phyloP scores from a whole-genome alignment of 495 filamentous ascomycete genomes.

The Jackrogersella multiformis region DNA sequence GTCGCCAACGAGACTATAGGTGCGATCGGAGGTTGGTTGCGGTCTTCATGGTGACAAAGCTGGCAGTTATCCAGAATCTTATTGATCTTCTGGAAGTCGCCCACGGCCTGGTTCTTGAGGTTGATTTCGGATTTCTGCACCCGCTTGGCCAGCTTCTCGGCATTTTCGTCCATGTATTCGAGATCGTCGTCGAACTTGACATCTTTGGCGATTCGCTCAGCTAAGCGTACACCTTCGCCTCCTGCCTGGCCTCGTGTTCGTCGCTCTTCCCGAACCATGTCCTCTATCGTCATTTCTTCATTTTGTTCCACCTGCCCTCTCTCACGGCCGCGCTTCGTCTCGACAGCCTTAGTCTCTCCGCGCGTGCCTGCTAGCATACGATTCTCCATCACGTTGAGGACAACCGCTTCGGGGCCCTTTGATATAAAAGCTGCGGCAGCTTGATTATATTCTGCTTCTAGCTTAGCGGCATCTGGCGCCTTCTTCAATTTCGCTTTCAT shows the following conservation, averaged over 20 bases:
- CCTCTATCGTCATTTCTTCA: conserved; percentile 93
- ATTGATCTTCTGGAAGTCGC: conserved; percentile 90
- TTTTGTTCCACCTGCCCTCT: conserved; percentile 85
- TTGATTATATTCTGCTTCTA: conserved; percentile 86
- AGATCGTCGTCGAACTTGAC: conserved; percentile 90
- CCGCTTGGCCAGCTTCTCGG: conserved; percentile 85
- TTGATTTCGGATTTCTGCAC: conserved; percentile 89
- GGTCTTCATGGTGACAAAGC: conserved; percentile 93
- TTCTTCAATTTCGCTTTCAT: conserved; percentile 91
- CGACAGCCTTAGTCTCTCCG: conserved; percentile 78
- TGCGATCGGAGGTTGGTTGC: conserved; percentile 80
- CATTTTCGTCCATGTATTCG: conserved; percentile 98
- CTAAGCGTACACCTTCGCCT: conserved; percentile 82
- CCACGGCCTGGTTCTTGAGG: conserved; percentile 86
- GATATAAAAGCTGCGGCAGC: conserved; percentile 67
- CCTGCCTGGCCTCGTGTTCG: conserved; percentile 80
- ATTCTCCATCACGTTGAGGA: conserved; percentile 87
- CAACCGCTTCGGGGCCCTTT: conserved; percentile 69
- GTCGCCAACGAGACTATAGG: conserved; percentile 91
- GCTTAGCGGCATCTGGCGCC: conserved; percentile 72
- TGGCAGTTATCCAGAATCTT: conserved; percentile 87
- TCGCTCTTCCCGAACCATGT: conserved; percentile 94
- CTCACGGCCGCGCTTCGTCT: conserved; percentile 80
- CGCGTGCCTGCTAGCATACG: conserved; percentile 82
- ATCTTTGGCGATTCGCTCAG: conserved; percentile 93